Percentiles rank a stretch among this genome's conserved stretches.
phyloP scores from a whole-genome alignment of 305 asterid genomes.

The Fraxinus latifolia region DNA sequence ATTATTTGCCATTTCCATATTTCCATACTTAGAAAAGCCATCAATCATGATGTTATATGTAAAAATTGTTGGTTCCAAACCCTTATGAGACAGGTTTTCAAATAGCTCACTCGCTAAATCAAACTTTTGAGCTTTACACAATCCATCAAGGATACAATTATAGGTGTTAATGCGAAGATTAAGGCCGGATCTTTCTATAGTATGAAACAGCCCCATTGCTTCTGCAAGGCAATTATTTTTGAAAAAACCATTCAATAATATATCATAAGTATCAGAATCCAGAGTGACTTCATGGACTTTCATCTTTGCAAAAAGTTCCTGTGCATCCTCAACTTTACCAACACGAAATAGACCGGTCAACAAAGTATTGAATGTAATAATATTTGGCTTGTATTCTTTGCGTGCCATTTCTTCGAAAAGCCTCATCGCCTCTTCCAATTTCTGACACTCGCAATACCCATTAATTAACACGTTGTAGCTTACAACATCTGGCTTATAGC shows the following conservation, averaged over 20 bases:
- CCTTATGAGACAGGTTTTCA: neutral
- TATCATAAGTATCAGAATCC: too few relatives aligned
- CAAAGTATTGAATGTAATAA: constrained; percentile 30
- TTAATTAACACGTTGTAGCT: too few relatives aligned
- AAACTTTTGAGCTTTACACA: neutral
- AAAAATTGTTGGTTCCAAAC: neutral
- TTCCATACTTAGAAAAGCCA: constrained; percentile 29
- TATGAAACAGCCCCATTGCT: neutral
- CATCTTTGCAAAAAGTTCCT: neutral
- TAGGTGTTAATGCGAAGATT: neutral
- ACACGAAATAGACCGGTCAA: constrained; percentile 27
- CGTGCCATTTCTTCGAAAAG: too few relatives aligned
- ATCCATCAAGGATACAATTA: neutral
- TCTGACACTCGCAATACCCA: too few relatives aligned
- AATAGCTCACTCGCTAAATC: neutral
- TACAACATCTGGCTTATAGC: too few relatives aligned
- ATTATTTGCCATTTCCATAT: constrained; percentile 26
- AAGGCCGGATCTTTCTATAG: neutral
- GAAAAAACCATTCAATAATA: constrained; percentile 24
- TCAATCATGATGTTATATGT: constrained; percentile 16
- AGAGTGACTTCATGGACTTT: too few relatives aligned
- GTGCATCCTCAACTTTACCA: constrained; percentile 28
- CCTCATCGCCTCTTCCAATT: too few relatives aligned
- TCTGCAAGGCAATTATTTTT: neutral
- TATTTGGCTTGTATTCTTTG: neutral